Conservation (phyloP, 345 rosid species). For the Diplotaxis tenuifolia region DNA sequence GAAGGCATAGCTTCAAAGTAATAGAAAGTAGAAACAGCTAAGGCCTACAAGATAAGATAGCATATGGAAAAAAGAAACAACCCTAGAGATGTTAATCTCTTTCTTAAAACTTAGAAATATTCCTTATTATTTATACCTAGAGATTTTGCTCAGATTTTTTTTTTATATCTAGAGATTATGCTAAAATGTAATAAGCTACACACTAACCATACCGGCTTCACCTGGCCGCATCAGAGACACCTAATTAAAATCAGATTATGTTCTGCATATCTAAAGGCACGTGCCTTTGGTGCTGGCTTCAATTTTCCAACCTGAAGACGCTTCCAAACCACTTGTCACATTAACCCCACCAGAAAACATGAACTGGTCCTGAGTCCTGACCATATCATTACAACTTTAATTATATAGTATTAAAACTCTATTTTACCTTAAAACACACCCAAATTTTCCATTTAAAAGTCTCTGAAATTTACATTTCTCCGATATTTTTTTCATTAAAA, state of each 20-base stretch:
- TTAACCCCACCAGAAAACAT: slow-evolving; percentile 16
- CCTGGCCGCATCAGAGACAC: slow-evolving; percentile 30
- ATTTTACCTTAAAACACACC: background rate
- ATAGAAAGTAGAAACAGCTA: slow-evolving; percentile 14
- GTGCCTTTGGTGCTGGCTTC: background rate
- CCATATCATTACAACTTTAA: background rate
- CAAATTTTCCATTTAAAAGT: background rate
- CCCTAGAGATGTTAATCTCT: background rate
- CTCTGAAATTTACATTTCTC: slow-evolving; percentile 12
- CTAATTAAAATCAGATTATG: slow-evolving; percentile 13
- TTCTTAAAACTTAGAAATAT: background rate
- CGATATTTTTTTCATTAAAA: background rate
- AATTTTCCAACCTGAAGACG: slow-evolving; percentile 10
- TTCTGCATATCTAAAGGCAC: slow-evolving; percentile 12
- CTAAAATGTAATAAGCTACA: background rate
- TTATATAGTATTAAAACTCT: background rate
- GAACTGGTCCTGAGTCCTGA: slow-evolving; percentile 9
- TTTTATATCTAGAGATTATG: background rate
- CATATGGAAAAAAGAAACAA: background rate
- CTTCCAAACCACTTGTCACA: slow-evolving; percentile 21
- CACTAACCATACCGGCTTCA: slow-evolving; percentile 16
- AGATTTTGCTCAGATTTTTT: background rate
- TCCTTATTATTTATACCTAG: background rate
- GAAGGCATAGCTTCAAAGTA: slow-evolving; percentile 2
- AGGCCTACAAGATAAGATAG: slow-evolving; percentile 8